phyloP scores from a whole-genome alignment of 768 basidiomycete species.

The Boletus rex-veris region DNA sequence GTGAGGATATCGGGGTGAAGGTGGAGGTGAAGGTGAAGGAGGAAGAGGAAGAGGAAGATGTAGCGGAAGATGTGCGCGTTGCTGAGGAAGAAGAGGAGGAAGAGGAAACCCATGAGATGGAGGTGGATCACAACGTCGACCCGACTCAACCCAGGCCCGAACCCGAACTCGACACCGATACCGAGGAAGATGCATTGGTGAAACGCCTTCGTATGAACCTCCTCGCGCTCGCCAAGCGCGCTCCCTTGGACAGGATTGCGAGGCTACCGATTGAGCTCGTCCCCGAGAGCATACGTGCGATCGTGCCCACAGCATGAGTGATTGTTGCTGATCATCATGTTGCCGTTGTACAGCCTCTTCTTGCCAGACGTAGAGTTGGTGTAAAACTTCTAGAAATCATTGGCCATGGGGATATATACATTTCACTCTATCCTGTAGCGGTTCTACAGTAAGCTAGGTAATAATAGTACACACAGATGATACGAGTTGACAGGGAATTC shows the following conservation, averaged over 20 bases:
- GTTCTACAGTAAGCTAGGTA: constrained; percentile 14
- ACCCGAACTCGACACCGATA: neutral
- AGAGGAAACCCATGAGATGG: constrained; percentile 9
- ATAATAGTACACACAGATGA: constrained; percentile 14
- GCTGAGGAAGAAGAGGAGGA: constrained; percentile 3
- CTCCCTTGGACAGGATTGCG: constrained; percentile 69
- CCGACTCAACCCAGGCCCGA: neutral
- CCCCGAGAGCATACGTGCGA: constrained; percentile 59
- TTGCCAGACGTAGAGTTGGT: neutral
- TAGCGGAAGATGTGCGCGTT: neutral
- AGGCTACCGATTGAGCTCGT: constrained; percentile 61
- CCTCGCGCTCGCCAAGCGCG: constrained; percentile 72
- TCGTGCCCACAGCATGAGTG: constrained; percentile 48
- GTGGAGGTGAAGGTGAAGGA: constrained; percentile 14
- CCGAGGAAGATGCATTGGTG: constrained; percentile 47
- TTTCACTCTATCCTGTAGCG: neutral
- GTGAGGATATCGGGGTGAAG: constrained; percentile 9
- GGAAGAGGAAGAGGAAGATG: neutral
- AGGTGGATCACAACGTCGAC: constrained; percentile 14
- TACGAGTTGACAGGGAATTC: neutral
- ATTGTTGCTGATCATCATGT: neutral
- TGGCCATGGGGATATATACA: neutral
- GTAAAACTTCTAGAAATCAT: neutral
- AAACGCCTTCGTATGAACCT: constrained; percentile 68
- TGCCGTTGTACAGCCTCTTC: neutral